Conservation (phyloP, 2,329 filamentous ascomycete genomes). For the Sporothrix luriei region DNA sequence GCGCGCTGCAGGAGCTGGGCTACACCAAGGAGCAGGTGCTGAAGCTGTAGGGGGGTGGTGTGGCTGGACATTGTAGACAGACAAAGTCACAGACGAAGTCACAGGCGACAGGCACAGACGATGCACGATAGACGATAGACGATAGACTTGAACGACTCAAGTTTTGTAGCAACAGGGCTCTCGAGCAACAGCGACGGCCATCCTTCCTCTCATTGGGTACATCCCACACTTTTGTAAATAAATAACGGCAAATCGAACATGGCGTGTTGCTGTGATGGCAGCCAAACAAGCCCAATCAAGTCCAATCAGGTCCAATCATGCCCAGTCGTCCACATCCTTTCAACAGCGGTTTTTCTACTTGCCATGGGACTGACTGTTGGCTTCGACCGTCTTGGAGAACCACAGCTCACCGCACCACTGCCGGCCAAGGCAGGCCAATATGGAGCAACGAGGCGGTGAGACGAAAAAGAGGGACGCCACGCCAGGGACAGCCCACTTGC, state of each 20-base stretch:
- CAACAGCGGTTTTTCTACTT: neutral
- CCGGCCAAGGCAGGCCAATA: slow-evolving; percentile 12
- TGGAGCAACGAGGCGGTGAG: slow-evolving; percentile 25
- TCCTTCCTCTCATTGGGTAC: neutral
- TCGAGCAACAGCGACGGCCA: slow-evolving; percentile 6
- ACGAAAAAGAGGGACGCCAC: slow-evolving; percentile 16
- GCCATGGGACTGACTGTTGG: neutral
- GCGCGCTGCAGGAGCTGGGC: slow-evolving; percentile 66
- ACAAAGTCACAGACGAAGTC: too few species aligned
- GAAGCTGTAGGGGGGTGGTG: slow-evolving; percentile 68
- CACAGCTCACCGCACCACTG: neutral
- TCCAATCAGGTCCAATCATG: too few species aligned
- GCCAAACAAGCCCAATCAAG: neutral
- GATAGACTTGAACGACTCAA: slow-evolving; percentile 20
- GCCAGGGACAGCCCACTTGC: neutral
- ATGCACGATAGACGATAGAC: neutral
- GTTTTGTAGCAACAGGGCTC: slow-evolving; percentile 10
- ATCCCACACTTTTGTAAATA: neutral
- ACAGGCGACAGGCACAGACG: neutral
- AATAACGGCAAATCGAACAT: neutral
- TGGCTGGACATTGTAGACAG: neutral
- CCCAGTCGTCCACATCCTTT: too few species aligned
- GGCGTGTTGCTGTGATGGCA: neutral
- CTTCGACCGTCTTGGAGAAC: slow-evolving; percentile 9
- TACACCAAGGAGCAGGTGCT: slow-evolving; percentile 76